Conservation (phyloP, 768 basidiomycete genomes). For the Lyophyllum semitale region DNA sequence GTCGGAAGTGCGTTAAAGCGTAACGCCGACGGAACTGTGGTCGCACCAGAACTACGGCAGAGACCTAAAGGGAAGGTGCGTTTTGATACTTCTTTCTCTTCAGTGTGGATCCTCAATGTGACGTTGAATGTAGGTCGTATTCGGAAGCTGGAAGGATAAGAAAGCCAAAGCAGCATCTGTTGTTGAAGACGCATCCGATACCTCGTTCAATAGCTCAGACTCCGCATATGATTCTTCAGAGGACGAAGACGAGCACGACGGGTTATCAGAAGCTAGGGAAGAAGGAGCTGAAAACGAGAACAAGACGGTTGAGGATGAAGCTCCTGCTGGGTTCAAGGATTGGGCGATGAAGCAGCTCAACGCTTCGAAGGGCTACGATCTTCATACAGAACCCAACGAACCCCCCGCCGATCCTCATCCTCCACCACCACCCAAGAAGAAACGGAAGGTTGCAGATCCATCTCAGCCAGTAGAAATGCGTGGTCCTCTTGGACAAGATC, state of each 20-base stretch:
- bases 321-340: constrained; percentile 68
- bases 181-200: constrained; percentile 51
- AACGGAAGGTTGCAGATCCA: constrained; percentile 42
- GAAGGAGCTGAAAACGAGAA: constrained; percentile 14
- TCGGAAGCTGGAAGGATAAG: constrained; percentile 52
- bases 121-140: constrained; percentile 29
- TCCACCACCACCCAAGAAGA: constrained; percentile 41
- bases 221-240: constrained; percentile 58
- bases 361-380: constrained; percentile 39
- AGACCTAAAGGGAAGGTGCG: constrained; percentile 48
- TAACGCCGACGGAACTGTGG: constrained; percentile 62
- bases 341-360: constrained; percentile 87
- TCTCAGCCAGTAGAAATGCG: constrained; percentile 47
- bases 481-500: constrained; percentile 79
- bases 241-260: constrained; percentile 18
- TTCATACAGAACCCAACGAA: constrained; percentile 20
- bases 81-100: constrained; percentile 14
- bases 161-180: constrained; percentile 21
- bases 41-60: constrained; percentile 50
- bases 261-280: constrained; percentile 5
- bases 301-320: constrained; percentile 20
- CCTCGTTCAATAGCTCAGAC: constrained; percentile 79
- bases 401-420: constrained; percentile 18
- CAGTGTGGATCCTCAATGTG: constrained; percentile 19
- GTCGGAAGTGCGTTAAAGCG: constrained; percentile 70